Evolutionary conservation across 208 protist genomes (phyloP), one percentile per base, ranked within the genome.

Genomic region (Endotrypanum monterogeii): DNA sequence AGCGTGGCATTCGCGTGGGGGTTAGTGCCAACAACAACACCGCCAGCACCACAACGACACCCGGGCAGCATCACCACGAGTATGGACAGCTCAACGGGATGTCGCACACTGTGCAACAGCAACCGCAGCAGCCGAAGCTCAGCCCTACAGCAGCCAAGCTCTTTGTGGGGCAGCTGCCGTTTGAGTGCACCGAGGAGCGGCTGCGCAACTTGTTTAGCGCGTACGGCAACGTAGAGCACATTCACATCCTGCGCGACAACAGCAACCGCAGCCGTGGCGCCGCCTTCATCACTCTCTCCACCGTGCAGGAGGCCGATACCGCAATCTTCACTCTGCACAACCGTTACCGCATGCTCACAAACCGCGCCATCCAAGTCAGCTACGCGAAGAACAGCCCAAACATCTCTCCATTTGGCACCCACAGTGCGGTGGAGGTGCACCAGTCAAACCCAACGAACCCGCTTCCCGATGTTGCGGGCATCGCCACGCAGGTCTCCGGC

Each of bases 241-340:
- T 97, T 61, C 91, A 95, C 82, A 94, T 97, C 66, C 76, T 95
- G 12, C 87, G 88, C 44, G 91, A 97, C 68, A 90, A 93, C 76
- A 88, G 73, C 69, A 94, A 92, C 69, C 86, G 92, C 12, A 95
- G 90, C 52, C 85, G 88, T 35, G 93, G 93, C 44, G 90, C 93
- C 6, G 93, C 90, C 11, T 97, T 97, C 67, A 83, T 97, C 18
- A 95, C 93, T 20, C 94, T 87, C 79, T 87, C 78, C 18, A 93
- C 78, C 11, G 90, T 94, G 25, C 82, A 94, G 68, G 90, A 95
- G 62, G 93, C 93, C 2, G 90, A 97, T 63, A 94, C 88, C 16
- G 93, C 93, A 30, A 95, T 97, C 68, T 95, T 93, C 39, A 95
- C 93, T 0, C 84, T 97, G 51, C 93, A 97, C 76, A 94, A 95